Evolutionary conservation across 2,329 filamentous ascomycete genomes (phyloP).

Genomic region (Clonostachys solani): DNA sequence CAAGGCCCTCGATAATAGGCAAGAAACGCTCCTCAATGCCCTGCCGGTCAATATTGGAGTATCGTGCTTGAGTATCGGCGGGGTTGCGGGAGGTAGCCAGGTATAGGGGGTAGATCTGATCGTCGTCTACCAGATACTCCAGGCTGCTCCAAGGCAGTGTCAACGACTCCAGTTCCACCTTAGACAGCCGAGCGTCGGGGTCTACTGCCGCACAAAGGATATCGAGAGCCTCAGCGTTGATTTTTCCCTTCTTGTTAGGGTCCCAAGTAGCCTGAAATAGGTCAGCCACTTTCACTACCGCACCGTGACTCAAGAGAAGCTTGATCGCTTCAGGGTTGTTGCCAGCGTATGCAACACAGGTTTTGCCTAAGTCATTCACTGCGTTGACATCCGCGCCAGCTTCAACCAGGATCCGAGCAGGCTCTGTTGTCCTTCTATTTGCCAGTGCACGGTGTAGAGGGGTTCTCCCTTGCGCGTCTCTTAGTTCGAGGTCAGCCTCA

Average conservation of each 20-base stretch:
- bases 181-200: neutral
- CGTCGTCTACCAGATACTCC: neutral
- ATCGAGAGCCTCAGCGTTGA: neutral
- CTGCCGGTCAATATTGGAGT: neutral
- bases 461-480: neutral
- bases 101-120: neutral
- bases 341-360: neutral
- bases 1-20: neutral
- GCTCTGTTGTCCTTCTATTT: fast-evolving
- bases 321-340: neutral
- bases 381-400: neutral
- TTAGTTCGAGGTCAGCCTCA: neutral
- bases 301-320: neutral
- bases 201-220: neutral
- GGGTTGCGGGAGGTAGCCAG: neutral
- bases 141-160: neutral
- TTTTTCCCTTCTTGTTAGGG: no score
- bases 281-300: neutral
- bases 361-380: neutral
- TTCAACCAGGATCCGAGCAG: neutral
- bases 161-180: neutral
- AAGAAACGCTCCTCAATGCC: neutral
- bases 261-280: neutral
- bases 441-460: neutral
- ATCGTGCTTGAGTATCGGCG: neutral